phyloP scores from a whole-genome alignment of 2,329 filamentous ascomycete genomes.

The Geosmithia flava region DNA sequence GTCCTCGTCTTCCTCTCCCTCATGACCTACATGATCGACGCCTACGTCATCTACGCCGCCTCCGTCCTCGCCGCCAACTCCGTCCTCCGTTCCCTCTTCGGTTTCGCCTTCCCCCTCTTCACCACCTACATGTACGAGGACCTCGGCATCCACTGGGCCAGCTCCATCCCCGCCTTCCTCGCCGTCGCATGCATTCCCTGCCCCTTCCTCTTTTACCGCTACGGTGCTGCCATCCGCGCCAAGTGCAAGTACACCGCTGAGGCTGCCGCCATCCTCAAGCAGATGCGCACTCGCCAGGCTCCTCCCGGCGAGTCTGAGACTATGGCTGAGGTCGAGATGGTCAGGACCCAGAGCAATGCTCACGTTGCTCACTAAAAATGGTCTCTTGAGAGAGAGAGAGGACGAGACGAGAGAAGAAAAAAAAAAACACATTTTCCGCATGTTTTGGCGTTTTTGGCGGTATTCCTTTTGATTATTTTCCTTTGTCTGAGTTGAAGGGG shows the following conservation, averaged over 20 bases:
- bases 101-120: constrained; percentile 62
- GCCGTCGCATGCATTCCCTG: constrained; percentile 60
- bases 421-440: too few relatives aligned
- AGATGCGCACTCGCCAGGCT: constrained; percentile 16
- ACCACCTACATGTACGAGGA: constrained; percentile 45
- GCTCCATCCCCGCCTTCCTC: constrained; percentile 61
- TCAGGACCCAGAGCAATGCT: constrained; percentile 1
- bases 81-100: constrained; percentile 60
- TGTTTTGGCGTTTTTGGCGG: too few relatives aligned
- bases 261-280: constrained; percentile 46
- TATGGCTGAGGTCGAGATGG: constrained; percentile 1
- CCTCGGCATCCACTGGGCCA: constrained; percentile 66
- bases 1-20: constrained; percentile 55
- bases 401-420: too few relatives aligned
- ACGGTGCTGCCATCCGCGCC: constrained; percentile 48
- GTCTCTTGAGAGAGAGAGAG: too few relatives aligned
- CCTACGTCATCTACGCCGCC: constrained; percentile 65
- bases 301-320: constrained; percentile 10
- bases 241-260: constrained; percentile 60
- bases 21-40: constrained; percentile 57
- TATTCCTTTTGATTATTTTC: too few relatives aligned
- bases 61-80: constrained; percentile 62
- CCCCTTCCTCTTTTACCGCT: constrained; percentile 66
- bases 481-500: too few relatives aligned
- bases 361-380: not conserved